phyloP scores from a whole-genome alignment of 2,329 filamentous ascomycete genomes.

The Cordyceps cateniannulata region DNA sequence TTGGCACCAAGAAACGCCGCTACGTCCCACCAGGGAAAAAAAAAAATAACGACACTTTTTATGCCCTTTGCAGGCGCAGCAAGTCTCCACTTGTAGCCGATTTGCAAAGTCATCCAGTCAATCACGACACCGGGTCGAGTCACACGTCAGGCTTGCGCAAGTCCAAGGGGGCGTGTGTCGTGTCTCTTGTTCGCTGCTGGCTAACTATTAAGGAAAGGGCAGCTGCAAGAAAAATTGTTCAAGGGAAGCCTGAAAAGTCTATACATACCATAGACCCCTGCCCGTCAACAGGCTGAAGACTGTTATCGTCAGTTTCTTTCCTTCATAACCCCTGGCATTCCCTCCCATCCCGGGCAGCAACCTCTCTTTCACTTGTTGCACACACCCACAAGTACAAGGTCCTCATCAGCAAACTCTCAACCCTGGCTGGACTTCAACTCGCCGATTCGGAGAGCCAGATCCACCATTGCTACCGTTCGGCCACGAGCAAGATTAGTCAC shows the following conservation, averaged over 20 bases:
- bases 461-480: conserved; percentile 3
- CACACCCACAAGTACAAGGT: neutral
- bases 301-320: neutral
- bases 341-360: neutral
- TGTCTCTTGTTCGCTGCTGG: neutral
- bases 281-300: neutral
- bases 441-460: conserved; percentile 13
- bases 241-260: conserved; percentile 5
- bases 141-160: conserved; percentile 9
- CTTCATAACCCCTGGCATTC: neutral
- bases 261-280: conserved; percentile 9
- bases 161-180: conserved; percentile 10
- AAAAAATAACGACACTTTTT: neutral
- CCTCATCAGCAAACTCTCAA: neutral
- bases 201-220: neutral
- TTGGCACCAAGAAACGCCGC: conserved; percentile 4
- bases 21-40: conserved; percentile 1
- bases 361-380: neutral
- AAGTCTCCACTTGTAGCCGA: conserved; percentile 10
- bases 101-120: conserved; percentile 13
- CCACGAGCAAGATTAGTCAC: conserved; percentile 12
- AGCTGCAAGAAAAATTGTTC: conserved; percentile 6
- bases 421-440: neutral
- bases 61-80: conserved; percentile 9
- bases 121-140: conserved; percentile 15